Evolutionary conservation across 2,329 filamentous ascomycete genomes (phyloP).

Genomic region (Truncatella angustata): DNA sequence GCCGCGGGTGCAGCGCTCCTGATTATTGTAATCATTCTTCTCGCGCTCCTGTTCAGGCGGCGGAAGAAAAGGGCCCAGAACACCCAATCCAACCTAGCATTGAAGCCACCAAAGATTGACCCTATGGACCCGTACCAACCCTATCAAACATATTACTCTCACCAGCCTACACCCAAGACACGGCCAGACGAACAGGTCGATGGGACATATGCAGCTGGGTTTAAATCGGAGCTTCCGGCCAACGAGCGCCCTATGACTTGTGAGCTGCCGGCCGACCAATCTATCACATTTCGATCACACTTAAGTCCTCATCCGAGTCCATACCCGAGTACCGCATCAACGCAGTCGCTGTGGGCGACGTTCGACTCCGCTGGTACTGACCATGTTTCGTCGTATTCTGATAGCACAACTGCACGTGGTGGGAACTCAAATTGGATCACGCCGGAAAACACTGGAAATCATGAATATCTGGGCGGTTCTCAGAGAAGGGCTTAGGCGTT

Average conservation of each 20-base stretch:
- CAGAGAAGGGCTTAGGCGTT: not conserved
- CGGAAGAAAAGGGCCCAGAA: not conserved
- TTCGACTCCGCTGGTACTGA: not conserved
- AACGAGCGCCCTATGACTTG: constrained; percentile 4
- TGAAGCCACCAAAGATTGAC: not conserved
- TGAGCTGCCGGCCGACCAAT: not conserved
- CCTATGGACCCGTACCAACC: not conserved
- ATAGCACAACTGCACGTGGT: not conserved
- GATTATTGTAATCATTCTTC: not conserved
- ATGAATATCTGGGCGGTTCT: not conserved
- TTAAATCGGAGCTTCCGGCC: constrained; percentile 11
- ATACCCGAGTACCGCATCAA: not conserved
- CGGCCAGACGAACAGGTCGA: not conserved
- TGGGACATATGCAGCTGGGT: not conserved
- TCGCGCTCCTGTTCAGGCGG: constrained; percentile 2
- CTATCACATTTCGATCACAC: not conserved
- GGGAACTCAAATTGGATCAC: not conserved
- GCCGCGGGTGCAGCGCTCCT: constrained; percentile 3
- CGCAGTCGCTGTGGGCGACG: constrained; percentile 3
- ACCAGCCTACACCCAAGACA: not conserved
- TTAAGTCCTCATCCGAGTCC: not conserved
- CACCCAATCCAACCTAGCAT: not conserved
- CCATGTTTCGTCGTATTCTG: not conserved
- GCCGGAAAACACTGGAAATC: not conserved
- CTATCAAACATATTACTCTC: not conserved